A percentile compares a stretch with the other conserved stretches of the same genome.
These are phyloP conservation scores for Carex myosuroides DNA, from an alignment of 176 grass and related monocot genomes.

Conservation along the genomic window DNA sequence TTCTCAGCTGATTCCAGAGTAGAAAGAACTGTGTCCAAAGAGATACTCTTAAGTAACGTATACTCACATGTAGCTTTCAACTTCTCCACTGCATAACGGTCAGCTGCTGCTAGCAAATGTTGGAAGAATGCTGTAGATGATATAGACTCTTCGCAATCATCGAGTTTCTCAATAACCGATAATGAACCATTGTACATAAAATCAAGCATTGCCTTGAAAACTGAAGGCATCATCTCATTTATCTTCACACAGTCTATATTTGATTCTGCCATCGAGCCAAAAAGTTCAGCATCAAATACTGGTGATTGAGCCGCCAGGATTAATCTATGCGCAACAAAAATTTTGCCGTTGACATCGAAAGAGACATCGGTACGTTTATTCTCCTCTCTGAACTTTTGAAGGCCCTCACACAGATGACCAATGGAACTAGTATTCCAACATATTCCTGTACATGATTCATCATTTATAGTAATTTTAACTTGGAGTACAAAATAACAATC, in stretches of 20 bases:
- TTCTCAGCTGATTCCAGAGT: background rate
- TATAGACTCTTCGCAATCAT: background rate
- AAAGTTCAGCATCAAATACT: background rate
- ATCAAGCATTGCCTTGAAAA: constrained; percentile 8
- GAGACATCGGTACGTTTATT: too few relatives aligned
- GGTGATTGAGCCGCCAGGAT: background rate
- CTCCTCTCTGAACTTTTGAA: too few relatives aligned
- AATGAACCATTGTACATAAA: constrained; percentile 6
- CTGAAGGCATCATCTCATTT: background rate
- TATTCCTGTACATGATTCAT: too few relatives aligned
- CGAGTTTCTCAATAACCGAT: background rate
- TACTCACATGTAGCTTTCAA: background rate
- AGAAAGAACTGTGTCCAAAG: background rate
- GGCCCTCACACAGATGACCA: too few relatives aligned
- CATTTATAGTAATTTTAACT: too few relatives aligned
- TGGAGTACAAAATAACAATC: too few relatives aligned
- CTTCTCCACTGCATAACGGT: background rate
- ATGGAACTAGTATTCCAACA: too few relatives aligned
- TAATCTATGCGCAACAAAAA: background rate
- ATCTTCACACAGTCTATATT: background rate
- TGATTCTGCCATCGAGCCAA: background rate
- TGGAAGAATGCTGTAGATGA: background rate
- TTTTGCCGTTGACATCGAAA: background rate
- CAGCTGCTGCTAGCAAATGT: background rate
- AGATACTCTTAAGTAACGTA: background rate